Evolutionary conservation across 2,329 filamentous ascomycete genomes (phyloP), one percentile per base, ranked within the genome.

Genomic region (Ciborinia camelliae): DNA sequence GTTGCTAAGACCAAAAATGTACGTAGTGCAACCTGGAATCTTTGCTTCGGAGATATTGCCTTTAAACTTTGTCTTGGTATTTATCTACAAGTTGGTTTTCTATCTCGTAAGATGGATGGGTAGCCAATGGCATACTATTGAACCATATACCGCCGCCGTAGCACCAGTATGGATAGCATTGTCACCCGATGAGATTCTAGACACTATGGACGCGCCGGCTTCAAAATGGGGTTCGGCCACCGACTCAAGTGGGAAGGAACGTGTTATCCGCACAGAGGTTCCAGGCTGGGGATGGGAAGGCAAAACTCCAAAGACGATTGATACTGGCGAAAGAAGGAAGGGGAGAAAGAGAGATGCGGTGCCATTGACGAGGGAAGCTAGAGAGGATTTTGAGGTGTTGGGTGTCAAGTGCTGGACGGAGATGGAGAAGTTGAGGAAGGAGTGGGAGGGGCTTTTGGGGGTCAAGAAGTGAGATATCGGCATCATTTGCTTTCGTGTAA

Each of bases 181-280:
- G 15, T 83, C 88, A 26, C 79, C 86, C 9, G 83, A 89, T 65
- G 83, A 84, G 20, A 80, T 81, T 26, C 80, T 93, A 18, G 84
- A 91, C 59, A 80, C 79, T 2, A 75, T 81, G 45, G 80, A 84
- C 69, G 75, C 73, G 28, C 52, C 82, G 81, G 87, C 81, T 75
- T 83, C 77, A 59, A 98, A 98, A 79, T 98, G 94, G 94, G 94
- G 94, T 3, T 90, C 89, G 37, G 84, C 86, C n/a, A 84, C 83
- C 10, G 83, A 88, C 68, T 76, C 83, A 14, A 76, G 78, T 63
- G 87, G 89, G 0, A 78, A 81, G 26, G 82, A 84, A 66, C 79
- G 82, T 47, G 85, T 91, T 6, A 89, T 88, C 76, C 86, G 86
- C 72, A 96, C 92, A 1, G 91, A 97, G 76, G 88, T 96, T 3